Evolutionary conservation across 306 rosid species (phyloP).

Genomic region (Lathyrus aphaca): DNA sequence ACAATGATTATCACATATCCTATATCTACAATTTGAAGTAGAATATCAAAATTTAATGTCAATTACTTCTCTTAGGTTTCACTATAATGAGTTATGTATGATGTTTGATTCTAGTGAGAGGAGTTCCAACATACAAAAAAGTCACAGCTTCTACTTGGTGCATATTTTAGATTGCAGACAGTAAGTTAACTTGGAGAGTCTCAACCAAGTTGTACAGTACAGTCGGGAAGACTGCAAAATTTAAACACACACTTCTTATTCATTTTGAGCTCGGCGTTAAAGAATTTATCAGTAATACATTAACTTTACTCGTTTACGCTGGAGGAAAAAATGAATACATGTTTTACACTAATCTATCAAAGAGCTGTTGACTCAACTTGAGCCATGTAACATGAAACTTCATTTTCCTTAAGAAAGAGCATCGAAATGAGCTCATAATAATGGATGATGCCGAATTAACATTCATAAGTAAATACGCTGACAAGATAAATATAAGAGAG

Average conservation of each 20-base stretch:
- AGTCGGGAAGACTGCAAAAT: background rate
- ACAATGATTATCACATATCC: background rate
- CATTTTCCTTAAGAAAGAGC: constrained; percentile 24
- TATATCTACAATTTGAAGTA: background rate
- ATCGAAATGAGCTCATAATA: constrained; percentile 16
- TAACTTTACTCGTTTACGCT: background rate
- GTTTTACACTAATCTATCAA: constrained; percentile 16
- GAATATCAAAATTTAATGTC: background rate
- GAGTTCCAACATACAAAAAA: background rate
- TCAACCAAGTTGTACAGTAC: background rate
- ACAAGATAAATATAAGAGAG: constrained; percentile 26
- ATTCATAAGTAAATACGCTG: constrained; percentile 11
- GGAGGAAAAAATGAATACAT: constrained; percentile 13
- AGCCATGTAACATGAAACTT: constrained; percentile 3
- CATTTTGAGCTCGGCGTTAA: background rate
- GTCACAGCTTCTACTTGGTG: background rate
- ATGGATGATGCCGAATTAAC: constrained; percentile 16
- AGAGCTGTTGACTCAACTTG: constrained; percentile 12
- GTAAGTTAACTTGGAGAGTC: background rate
- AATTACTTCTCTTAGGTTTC: background rate
- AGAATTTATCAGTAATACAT: background rate
- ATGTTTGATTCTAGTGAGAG: background rate
- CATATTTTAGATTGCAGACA: background rate
- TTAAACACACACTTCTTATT: background rate
- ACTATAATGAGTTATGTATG: background rate